Base-by-base conservation (phyloP, 495 filamentous ascomycete species). In the Neurospora sp. region DNA sequence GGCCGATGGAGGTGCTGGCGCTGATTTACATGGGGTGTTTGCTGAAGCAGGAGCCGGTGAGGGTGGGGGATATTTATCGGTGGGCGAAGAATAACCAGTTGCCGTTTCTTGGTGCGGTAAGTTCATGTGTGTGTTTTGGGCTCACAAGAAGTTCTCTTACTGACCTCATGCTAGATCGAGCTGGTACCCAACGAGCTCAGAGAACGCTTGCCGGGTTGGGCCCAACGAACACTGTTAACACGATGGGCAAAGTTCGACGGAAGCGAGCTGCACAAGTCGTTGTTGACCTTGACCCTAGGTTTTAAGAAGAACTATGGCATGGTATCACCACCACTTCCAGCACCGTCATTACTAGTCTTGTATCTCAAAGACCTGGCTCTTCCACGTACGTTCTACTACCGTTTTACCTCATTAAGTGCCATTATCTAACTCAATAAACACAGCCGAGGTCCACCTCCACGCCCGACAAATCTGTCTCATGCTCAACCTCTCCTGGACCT, bases 301-400 rank as follows among this genome's bases (percentile, higher is more conserved):
- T 93, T 91, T 77, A 82, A 88, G 68, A 81, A 83, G 61, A 88
- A 91, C 38, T 94, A 92, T 77, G 88, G 87, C 20, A 84, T 97
- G 76, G 77, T 81, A 0, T 89, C 97, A 70, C 94, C 96, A 1
- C 81, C 88, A 1, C 75, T 97, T 44, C 96, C 97, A 71, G 79
- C 82, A 20, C 86, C 89, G 6, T 80, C 91, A 6, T 75, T 97
- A 20, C 79, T 94, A 9, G 89, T 90, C 72, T 86, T 90, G 45
- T 90, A 91, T 72, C 87, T 96, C 38, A 90, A 86, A 74, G 86
- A 91, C 65, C 84, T 98, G 35, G 89, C 91, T 9, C 83, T 99
- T 27, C 96, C 96, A 53, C 78, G 93, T 95, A 89, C 73, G 88
- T 78, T 37, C 40, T n/a, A 12, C 20, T 6, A n/a, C 16, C 69